phyloP scores from a whole-genome alignment of 768 basidiomycete species.

The Lactarius vividus region DNA sequence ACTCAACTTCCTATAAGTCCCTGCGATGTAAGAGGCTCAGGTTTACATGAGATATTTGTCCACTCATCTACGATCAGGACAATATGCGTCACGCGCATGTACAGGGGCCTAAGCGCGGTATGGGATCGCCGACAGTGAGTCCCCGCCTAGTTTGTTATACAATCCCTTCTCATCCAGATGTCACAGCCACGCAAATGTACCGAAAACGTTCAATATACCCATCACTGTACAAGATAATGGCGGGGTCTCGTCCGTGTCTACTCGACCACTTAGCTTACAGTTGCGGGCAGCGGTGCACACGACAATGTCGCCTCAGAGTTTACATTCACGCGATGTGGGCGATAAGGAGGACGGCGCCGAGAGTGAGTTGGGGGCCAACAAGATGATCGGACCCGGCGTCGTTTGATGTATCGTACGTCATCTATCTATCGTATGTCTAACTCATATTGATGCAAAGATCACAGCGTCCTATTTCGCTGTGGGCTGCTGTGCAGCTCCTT shows the following conservation, averaged over 20 bases:
- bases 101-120: constrained; percentile 8
- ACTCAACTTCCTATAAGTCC: constrained; percentile 1
- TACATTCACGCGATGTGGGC: neutral
- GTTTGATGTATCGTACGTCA: constrained; percentile 6
- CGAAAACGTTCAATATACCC: neutral
- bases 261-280: neutral
- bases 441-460: neutral
- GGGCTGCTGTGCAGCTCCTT: constrained; percentile 56
- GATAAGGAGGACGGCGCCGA: neutral
- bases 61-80: constrained; percentile 9
- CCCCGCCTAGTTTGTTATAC: neutral
- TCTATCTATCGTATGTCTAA: neutral
- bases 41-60: neutral
- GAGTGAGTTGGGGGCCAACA: no score
- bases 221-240: neutral
- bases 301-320: neutral
- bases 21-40: constrained; percentile 9
- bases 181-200: neutral
- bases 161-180: neutral
- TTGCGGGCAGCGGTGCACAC: no score
- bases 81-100: constrained; percentile 21
- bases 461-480: constrained; percentile 46
- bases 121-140: constrained; percentile 4
- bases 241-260: neutral
- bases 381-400: no score